Base-by-base conservation (phyloP, 768 basidiomycete species). In the Boletus vinaceobasis region DNA sequence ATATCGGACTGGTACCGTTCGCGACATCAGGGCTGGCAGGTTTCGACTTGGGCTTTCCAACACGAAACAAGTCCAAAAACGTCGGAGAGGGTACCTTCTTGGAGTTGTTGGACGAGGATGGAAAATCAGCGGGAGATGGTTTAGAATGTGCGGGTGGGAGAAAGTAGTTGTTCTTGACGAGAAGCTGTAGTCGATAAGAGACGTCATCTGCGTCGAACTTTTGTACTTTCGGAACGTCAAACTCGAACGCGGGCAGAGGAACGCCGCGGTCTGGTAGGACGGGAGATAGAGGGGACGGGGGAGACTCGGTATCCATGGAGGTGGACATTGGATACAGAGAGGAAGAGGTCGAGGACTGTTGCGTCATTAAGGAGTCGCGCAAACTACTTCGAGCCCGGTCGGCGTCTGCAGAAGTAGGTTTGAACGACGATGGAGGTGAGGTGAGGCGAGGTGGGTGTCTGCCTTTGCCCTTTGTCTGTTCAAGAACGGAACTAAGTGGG, bases 141-240 rank as follows among this genome's bases (percentile, higher is more conserved):
- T 93, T 93, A 39, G 84, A 79, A 64, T 93, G 91, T 0, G 91
- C 90, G 10, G 91, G 92, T 4, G 91, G 91, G 36, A 93, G 83
- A 65, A 90, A 93, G 67, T 93, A 93, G 65, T 79, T 92, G 71
- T 93, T 93, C 68, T 87, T 88, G 50, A 93, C 86, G 38, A 93
- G 81, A 50, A 93, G 79, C 38, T 85, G 86, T 19, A 93, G 81
- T 23, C 91, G 87, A 72, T 90, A 90, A 19, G 89, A 84, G 38
- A 93, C 90, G 64, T 93, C 91, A 70, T 93, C 90, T 21, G 79
- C 78, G 61, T 83, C 78, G 59, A 79, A 83, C 48, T 76, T 79
- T 59, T 81, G 77, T 27, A 75, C 68, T 44, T 75, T 80, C 35
- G 75, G 78, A 17, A 74, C 75, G 27, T 81, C 82, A 15, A 81